Conservation (phyloP, 169 alveolate genomes). For the Haemoproteus tartakovskyi region DNA sequence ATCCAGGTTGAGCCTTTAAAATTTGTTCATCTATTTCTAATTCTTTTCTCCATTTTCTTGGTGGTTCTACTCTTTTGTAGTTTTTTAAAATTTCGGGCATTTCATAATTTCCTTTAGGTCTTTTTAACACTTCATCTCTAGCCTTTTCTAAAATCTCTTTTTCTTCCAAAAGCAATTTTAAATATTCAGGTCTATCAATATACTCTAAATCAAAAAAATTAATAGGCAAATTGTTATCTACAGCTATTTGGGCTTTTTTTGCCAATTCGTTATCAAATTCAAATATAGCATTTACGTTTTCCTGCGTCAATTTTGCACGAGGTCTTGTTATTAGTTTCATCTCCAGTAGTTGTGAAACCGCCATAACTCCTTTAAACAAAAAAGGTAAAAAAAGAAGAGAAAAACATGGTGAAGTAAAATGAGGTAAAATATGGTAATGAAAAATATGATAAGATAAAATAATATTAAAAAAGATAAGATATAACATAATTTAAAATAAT, state of each 20-base stretch:
- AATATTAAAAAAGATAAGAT: too few species aligned
- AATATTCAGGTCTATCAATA: conserved; percentile 69
- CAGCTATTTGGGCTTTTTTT: conserved; percentile 81
- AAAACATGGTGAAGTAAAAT: too few species aligned
- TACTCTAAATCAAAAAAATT: conserved; percentile 78
- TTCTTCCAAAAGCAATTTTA: conserved; percentile 42
- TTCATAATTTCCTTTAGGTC: conserved; percentile 50
- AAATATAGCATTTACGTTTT: conserved; percentile 78
- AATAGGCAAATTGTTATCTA: conserved; percentile 76
- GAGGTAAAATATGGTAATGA: too few species aligned
- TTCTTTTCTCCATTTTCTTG: conserved; percentile 65
- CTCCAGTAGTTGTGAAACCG: conserved; percentile 78
- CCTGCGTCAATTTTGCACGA: conserved; percentile 81
- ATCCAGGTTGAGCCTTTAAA: conserved; percentile 60
- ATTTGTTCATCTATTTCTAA: conserved; percentile 58
- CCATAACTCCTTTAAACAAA: conserved; percentile 75
- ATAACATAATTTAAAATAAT: too few species aligned
- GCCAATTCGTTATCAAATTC: conserved; percentile 78
- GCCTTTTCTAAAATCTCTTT: conserved; percentile 56
- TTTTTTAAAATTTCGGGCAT: conserved; percentile 54
- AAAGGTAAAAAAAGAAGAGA: neutral
- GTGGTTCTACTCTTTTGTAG: conserved; percentile 63
- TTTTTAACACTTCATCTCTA: conserved; percentile 57
- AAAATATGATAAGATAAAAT: too few species aligned
- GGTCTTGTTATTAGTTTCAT: conserved; percentile 80